A percentile compares a stretch with the other conserved stretches of the same genome.
These are phyloP conservation scores for Athelia psychrophila DNA, from an alignment of 1,284 basidiomycete species.

Conservation along the genomic window DNA sequence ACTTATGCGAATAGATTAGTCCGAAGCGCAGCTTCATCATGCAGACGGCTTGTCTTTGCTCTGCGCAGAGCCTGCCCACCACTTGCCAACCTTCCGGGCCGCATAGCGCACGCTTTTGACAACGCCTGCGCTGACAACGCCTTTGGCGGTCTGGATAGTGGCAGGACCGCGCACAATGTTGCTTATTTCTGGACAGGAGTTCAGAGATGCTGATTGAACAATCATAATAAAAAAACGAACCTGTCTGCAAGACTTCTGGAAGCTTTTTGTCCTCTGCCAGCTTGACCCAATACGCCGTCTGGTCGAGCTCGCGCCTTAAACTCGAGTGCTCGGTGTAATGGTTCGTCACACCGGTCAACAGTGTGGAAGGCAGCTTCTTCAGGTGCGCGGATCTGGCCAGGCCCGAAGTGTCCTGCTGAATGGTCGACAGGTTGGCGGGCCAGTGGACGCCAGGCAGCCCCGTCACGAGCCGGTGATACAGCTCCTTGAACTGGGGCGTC, in stretches of 20 bases:
- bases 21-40: not conserved
- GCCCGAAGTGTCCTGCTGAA: slow-evolving; percentile 71
- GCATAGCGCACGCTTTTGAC: slow-evolving; percentile 79
- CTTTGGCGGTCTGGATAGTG: slow-evolving; percentile 83
- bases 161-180: slow-evolving; percentile 83
- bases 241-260: slow-evolving; percentile 51
- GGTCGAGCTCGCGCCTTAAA: slow-evolving; percentile 50
- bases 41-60: not conserved
- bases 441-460: slow-evolving; percentile 77
- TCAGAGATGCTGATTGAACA: not conserved
- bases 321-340: slow-evolving; percentile 38
- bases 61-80: slow-evolving; percentile 53
- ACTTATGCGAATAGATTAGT: not conserved
- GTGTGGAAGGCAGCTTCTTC: slow-evolving; percentile 69
- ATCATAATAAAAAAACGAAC: slow-evolving; percentile 37
- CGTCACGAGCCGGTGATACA: slow-evolving; percentile 82
- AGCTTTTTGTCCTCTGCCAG: slow-evolving; percentile 66
- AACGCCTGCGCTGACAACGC: slow-evolving; percentile 80
- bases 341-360: slow-evolving; percentile 58
- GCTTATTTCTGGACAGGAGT: slow-evolving; percentile 55
- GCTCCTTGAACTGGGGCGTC: slow-evolving; percentile 78
- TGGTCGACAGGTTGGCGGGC: slow-evolving; percentile 43
- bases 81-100: slow-evolving; percentile 78
- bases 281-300: slow-evolving; percentile 72
- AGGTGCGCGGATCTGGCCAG: slow-evolving; percentile 71